Conservation (phyloP, 1,139 yeast species). For the Schizosaccharomyces versatilis region DNA sequence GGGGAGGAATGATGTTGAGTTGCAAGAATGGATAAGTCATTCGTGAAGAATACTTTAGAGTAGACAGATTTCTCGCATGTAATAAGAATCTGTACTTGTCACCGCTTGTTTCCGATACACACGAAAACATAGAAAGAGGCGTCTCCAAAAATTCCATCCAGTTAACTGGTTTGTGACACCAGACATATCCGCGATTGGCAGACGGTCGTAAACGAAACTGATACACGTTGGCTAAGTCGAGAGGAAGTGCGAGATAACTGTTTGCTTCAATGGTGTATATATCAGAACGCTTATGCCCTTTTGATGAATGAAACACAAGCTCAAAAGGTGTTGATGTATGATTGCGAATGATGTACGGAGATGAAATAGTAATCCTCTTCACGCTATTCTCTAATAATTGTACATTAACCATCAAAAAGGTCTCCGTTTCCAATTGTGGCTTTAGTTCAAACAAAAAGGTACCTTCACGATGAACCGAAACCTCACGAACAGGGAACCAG, state of each 20-base stretch:
- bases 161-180: slow-evolving; percentile 39
- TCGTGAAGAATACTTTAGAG: slow-evolving; percentile 35
- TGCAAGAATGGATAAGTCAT: slow-evolving; percentile 69
- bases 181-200: slow-evolving; percentile 29
- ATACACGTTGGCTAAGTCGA: slow-evolving; percentile 41
- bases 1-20: slow-evolving; percentile 60
- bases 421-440: slow-evolving; percentile 26
- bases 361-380: slow-evolving; percentile 51
- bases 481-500: slow-evolving; percentile 30
- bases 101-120: slow-evolving; percentile 23
- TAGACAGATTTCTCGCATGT: neutral
- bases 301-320: slow-evolving; percentile 22
- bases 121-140: slow-evolving; percentile 33
- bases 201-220: slow-evolving; percentile 42
- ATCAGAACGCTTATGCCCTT: slow-evolving; percentile 13
- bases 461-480: slow-evolving; percentile 66
- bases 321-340: slow-evolving; percentile 41
- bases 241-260: slow-evolving; percentile 42
- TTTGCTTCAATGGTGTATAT: slow-evolving; percentile 25
- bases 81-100: slow-evolving; percentile 13
- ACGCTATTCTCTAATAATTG: slow-evolving; percentile 51
- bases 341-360: slow-evolving; percentile 52
- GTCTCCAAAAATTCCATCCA: slow-evolving; percentile 44
- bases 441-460: slow-evolving; percentile 48
- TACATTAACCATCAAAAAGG: slow-evolving; percentile 39